Evolutionary conservation across 768 basidiomycete genomes (phyloP).

Genomic region (Lentinula sp.): DNA sequence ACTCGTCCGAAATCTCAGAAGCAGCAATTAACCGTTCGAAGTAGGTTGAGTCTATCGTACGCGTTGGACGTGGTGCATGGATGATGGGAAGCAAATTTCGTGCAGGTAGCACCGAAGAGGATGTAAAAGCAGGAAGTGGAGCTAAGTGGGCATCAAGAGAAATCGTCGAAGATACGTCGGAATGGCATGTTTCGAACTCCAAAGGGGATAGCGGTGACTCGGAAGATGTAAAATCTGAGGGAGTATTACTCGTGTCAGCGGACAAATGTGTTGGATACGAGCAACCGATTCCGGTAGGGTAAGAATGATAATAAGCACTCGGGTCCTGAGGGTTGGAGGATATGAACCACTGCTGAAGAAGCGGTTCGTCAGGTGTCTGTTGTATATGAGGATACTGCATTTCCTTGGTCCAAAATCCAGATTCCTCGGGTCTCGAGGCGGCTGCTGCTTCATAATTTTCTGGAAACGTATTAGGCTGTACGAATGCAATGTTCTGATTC

Average conservation of each 20-base stretch:
- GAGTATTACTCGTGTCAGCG: neutral
- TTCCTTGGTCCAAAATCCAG: neutral
- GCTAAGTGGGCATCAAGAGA: neutral
- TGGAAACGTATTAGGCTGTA: neutral
- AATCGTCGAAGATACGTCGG: neutral
- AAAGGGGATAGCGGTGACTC: conserved; percentile 5
- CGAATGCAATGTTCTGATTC: neutral
- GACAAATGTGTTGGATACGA: neutral
- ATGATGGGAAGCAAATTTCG: neutral
- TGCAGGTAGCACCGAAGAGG: neutral
- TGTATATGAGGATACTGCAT: neutral
- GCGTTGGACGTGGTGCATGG: conserved; percentile 5
- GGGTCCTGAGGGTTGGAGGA: neutral
- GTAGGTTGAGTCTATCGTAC: neutral
- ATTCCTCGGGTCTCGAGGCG: neutral
- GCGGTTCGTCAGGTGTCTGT: neutral
- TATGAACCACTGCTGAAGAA: neutral
- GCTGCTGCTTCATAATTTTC: neutral
- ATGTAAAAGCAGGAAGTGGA: neutral
- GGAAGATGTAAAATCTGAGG: conserved; percentile 8
- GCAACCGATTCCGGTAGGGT: neutral
- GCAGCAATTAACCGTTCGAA: neutral
- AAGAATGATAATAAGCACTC: neutral
- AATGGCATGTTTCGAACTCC: conserved; percentile 1
- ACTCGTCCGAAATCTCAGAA: neutral